Evolutionary conservation across 306 rosid species (phyloP).

Genomic region (Argentina anserina): DNA sequence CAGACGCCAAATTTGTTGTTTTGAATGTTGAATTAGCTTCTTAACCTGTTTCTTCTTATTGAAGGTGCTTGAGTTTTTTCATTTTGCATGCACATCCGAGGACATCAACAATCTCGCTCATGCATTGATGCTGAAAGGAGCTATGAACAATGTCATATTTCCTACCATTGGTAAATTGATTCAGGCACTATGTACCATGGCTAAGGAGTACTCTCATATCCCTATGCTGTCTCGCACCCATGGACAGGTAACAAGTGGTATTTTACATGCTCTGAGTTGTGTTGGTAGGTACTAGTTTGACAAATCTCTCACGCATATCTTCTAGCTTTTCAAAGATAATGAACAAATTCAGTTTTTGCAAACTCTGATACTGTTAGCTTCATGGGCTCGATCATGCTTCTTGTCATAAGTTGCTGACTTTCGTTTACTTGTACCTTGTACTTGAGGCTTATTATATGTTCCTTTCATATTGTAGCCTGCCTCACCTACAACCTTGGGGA

Average conservation of each 20-base stretch:
- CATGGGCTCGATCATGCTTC: neutral
- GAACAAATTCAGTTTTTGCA: neutral
- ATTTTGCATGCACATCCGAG: conserved; percentile 92
- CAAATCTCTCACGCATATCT: neutral
- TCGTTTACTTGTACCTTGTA: neutral
- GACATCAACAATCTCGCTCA: conserved; percentile 91
- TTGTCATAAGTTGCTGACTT: neutral
- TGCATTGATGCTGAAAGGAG: conserved; percentile 80
- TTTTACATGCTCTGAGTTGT: neutral
- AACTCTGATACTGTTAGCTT: neutral
- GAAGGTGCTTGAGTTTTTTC: conserved; percentile 90
- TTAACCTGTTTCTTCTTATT: neutral
- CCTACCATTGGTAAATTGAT: conserved; percentile 65
- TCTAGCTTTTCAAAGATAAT: neutral
- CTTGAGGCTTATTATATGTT: neutral
- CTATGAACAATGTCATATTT: conserved; percentile 53
- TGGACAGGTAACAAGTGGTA: conserved; percentile 51
- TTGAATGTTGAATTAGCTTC: neutral
- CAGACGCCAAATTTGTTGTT: neutral
- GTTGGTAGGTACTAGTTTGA: neutral
- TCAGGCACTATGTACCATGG: conserved; percentile 50
- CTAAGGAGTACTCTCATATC: conserved; percentile 63
- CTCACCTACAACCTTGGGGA: conserved; percentile 90
- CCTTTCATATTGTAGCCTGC: conserved; percentile 36
- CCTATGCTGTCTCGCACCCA: conserved; percentile 88